A percentile compares a stretch with the other conserved stretches of the same genome.
phyloP scores from a whole-genome alignment of 1,284 basidiomycete species.

The Polyporus tsugae region DNA sequence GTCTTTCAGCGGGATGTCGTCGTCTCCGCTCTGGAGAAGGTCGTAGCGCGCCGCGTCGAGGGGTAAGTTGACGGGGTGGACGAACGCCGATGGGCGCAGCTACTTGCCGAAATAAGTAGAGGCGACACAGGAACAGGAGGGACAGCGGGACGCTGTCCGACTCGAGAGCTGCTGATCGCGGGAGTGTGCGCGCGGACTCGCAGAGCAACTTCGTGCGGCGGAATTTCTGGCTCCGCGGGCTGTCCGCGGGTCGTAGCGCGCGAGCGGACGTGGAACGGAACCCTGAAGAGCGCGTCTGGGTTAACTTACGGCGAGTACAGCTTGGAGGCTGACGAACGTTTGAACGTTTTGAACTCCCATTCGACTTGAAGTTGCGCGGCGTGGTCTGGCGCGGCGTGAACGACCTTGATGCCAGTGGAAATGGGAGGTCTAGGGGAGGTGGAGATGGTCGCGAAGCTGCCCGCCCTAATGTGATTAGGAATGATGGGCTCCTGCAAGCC shows the following conservation, averaged over 20 bases:
- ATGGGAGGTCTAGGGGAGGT: constrained; percentile 13
- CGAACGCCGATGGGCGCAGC: no score
- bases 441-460: constrained; percentile 30
- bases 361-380: not conserved
- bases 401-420: constrained; percentile 26
- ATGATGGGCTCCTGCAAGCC: no score
- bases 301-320: constrained; percentile 11
- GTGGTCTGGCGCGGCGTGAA: constrained; percentile 11
- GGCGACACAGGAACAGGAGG: no score
- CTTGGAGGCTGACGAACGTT: not conserved
- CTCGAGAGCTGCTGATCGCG: no score
- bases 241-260: no score
- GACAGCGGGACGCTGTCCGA: no score
- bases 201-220: no score
- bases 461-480: constrained; percentile 23
- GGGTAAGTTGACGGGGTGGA: no score
- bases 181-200: no score
- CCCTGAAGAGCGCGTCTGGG: constrained; percentile 26
- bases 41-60: not conserved
- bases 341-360: constrained; percentile 18
- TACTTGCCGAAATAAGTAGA: no score
- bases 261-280: no score
- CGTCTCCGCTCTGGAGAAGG: not conserved
- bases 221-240: no score
- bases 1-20: constrained; percentile 22